These are phyloP conservation scores for Talaromyces sp. DNA, from an alignment of 2,329 filamentous ascomycete species.

Conservation along the genomic window DNA sequence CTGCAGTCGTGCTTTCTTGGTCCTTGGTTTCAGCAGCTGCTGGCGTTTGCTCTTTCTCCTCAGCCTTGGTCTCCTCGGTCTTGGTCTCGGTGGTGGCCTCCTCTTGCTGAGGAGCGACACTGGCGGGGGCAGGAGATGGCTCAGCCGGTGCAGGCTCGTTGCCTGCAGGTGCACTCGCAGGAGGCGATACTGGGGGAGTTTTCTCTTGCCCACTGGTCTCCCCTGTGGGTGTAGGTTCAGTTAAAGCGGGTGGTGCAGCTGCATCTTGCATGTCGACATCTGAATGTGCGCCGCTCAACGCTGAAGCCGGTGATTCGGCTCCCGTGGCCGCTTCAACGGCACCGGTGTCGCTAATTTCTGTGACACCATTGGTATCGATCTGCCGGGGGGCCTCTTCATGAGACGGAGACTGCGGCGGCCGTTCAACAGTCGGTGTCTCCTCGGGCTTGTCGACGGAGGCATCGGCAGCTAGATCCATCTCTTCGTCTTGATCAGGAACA, in stretches of 20 bases:
- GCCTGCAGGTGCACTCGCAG: conserved; percentile 16
- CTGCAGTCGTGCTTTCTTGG: neutral
- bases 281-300: conserved; percentile 17
- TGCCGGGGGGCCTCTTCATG: conserved; percentile 26
- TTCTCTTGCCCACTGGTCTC: conserved; percentile 20
- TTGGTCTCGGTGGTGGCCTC: conserved; percentile 14
- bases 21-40: conserved; percentile 1
- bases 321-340: conserved; percentile 26
- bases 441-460: conserved; percentile 39
- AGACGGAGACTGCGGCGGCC: conserved; percentile 26
- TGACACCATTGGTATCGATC: conserved; percentile 27
- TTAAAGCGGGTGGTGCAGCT: conserved; percentile 15
- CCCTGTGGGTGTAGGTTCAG: conserved; percentile 16
- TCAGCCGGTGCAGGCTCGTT: conserved; percentile 16
- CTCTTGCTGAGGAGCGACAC: conserved; percentile 16
- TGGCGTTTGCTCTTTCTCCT: conserved; percentile 13
- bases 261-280: conserved; percentile 35
- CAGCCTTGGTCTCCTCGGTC: conserved; percentile 10
- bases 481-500: conserved; percentile 42
- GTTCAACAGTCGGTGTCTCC: conserved; percentile 29
- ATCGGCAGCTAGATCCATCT: conserved; percentile 33
- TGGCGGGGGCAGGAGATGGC: conserved; percentile 17
- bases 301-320: conserved; percentile 26
- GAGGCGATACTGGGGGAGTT: conserved; percentile 20
- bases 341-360: conserved; percentile 27